phyloP scores from a whole-genome alignment of 352 stramenopile species.

The Phytophthora pseudosyringae region DNA sequence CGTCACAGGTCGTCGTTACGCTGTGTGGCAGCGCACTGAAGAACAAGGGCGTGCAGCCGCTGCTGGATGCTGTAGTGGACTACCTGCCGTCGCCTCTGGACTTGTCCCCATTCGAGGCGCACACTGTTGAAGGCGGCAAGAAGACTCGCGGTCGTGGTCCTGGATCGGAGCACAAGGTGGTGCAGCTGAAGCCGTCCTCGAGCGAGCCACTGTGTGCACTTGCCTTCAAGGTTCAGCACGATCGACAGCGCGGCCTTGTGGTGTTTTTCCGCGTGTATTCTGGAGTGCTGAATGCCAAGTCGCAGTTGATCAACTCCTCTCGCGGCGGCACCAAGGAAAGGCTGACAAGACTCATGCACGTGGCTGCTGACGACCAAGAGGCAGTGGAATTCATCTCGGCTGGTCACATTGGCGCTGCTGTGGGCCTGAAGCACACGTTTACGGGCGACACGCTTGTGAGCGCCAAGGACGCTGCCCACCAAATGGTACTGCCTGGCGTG shows the following conservation, averaged over 20 bases:
- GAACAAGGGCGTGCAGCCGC: conserved; percentile 94
- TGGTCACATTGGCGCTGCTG: conserved; percentile 92
- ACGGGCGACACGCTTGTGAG: conserved; percentile 95
- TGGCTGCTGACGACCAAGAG: conserved; percentile 90
- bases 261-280: conserved; percentile 96
- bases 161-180: conserved; percentile 22
- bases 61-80: conserved; percentile 97
- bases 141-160: conserved; percentile 32
- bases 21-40: conserved; percentile 75
- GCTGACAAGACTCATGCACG: conserved; percentile 85
- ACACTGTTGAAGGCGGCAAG: conserved; percentile 45
- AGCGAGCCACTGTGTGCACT: conserved; percentile 63
- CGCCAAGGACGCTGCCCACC: conserved; percentile 55
- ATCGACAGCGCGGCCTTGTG: conserved; percentile 73
- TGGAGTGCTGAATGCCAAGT: conserved; percentile 83
- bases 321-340: conserved; percentile 61
- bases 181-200: conserved; percentile 45
- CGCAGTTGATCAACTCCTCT: conserved; percentile 81
- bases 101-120: conserved; percentile 67
- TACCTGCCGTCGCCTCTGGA: conserved; percentile 97
- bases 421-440: conserved; percentile 92
- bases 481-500: conserved; percentile 62
- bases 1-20: conserved; percentile 56
- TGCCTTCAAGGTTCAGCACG: conserved; percentile 84
- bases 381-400: conserved; percentile 86